Conservation (phyloP, 441 rosid species). For the Flueggea neowawraea region DNA sequence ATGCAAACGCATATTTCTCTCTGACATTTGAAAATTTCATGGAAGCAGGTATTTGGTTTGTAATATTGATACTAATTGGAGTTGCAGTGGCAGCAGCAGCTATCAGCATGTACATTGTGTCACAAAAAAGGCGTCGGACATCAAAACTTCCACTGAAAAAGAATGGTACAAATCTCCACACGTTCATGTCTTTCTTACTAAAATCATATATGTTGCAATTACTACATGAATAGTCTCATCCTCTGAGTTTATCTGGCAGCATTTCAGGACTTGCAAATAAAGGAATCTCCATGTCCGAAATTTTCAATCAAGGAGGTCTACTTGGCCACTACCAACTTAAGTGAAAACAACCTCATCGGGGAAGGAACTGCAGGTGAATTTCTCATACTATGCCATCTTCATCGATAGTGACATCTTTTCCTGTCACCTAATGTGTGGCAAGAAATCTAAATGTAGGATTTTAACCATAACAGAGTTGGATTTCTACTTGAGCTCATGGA, state of each 20-base stretch:
- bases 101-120: slow-evolving; percentile 5
- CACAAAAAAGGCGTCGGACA: slow-evolving; percentile 1
- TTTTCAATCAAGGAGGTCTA: slow-evolving; percentile 36
- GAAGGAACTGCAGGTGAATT: slow-evolving; percentile 56
- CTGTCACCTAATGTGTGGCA: no score
- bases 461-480: no score
- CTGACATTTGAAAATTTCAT: slow-evolving; percentile 3
- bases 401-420: no score
- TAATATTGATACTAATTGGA: slow-evolving; percentile 11
- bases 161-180: slow-evolving; percentile 11
- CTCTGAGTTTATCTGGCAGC: slow-evolving; percentile 16
- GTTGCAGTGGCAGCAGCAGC: slow-evolving; percentile 10
- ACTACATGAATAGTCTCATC: slow-evolving; percentile 1
- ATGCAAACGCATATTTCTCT: no score
- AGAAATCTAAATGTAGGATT: no score
- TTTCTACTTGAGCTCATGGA: no score
- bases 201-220: neutral
- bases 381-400: neutral
- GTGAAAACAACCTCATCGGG: slow-evolving; percentile 40
- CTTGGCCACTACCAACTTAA: slow-evolving; percentile 38
- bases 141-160: slow-evolving; percentile 7
- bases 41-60: slow-evolving; percentile 36
- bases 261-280: slow-evolving; percentile 20
- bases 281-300: slow-evolving; percentile 26
- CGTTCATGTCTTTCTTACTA: no score